Base-by-base conservation (phyloP, 371 early-diverging fungal genomes). In the Zancudomyces culisetae region DNA sequence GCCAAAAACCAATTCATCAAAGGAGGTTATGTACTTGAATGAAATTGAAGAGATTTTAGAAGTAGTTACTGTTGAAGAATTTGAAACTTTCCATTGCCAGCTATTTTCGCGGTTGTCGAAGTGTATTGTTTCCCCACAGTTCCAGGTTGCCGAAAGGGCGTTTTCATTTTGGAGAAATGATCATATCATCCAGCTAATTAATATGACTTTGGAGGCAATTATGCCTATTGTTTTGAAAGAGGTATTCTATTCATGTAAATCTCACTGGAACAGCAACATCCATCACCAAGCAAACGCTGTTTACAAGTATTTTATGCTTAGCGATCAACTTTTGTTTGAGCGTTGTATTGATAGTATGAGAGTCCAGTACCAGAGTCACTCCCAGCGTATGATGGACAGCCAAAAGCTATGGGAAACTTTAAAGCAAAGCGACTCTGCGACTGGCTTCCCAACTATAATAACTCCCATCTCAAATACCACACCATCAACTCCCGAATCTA, bases 1-100 rank as follows among this genome's bases (percentile, higher is more conserved):
- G 97, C 97, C 97, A 42, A 97, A 94, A 63, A 84, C 89, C 43
- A 97, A 94, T 72, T 87, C 87, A 51, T 87, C 93, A 2, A 97
- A 97, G 66, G 94, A 95, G 66, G 90, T 95, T 50, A 93, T 97
- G 92, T 97, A 87, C 64, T 67, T 97, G 55, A 88, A 83, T 65
- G 95, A 94, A 66, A 68, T 95, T 45, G 97, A 97, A 59, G 92
- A 93, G 55, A 84, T 94, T n/a, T 56, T 97, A 67, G 92, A 92
- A 67, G 81, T 88, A 2, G 82, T 86, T 24, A 91, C 92, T 59
- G 83, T 83, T 1, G 68, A 70, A 20, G 86, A 90, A 59, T 95
- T 95, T 61, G 68, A 74, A 28, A 84, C 83, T 56, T 68, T 96
- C 49, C 82, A 85, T 68, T 78, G 77, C 8, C 90, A 90, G 13